phyloP scores from a whole-genome alignment of 208 protist genomes.

The Trypanosoma melophagium region DNA sequence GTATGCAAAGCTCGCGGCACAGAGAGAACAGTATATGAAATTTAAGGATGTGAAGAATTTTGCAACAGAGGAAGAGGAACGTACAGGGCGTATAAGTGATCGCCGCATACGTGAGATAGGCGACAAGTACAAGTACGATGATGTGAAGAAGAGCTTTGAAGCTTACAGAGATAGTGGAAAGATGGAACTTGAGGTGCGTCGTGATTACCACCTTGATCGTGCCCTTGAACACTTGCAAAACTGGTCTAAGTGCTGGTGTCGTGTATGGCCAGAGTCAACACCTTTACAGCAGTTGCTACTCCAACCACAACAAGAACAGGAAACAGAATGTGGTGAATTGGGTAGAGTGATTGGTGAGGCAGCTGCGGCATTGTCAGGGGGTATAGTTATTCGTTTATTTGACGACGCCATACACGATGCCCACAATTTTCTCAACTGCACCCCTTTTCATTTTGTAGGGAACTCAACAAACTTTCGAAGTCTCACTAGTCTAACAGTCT shows the following conservation, averaged over 20 bases:
- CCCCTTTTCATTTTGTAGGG: slow-evolving; percentile 54
- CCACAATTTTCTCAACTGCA: slow-evolving; percentile 56
- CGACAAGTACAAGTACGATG: slow-evolving; percentile 45
- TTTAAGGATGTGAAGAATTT: slow-evolving; percentile 39
- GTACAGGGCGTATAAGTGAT: slow-evolving; percentile 35
- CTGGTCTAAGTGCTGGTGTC: slow-evolving; percentile 66
- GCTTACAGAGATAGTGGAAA: slow-evolving; percentile 57
- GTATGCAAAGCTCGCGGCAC: slow-evolving; percentile 39
- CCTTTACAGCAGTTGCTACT: slow-evolving; percentile 33
- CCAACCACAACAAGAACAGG: background rate
- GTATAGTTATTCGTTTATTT: slow-evolving; percentile 73
- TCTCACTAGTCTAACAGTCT: slow-evolving; percentile 40
- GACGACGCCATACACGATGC: slow-evolving; percentile 56
- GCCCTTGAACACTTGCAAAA: slow-evolving; percentile 59
- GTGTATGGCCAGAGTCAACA: slow-evolving; percentile 38
- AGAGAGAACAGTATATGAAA: slow-evolving; percentile 47
- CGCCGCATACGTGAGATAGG: slow-evolving; percentile 44
- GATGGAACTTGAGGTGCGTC: slow-evolving; percentile 63
- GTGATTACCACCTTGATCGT: slow-evolving; percentile 63
- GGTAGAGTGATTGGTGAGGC: slow-evolving; percentile 56
- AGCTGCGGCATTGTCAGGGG: slow-evolving; percentile 62
- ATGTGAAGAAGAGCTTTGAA: slow-evolving; percentile 56
- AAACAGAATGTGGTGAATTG: slow-evolving; percentile 22
- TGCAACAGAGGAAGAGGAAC: slow-evolving; percentile 50
- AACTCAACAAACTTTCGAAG: slow-evolving; percentile 26